These are phyloP conservation scores for Rhizoclosmatium sp. DNA, from an alignment of 192 early-diverging fungal species.

Conservation along the genomic window DNA sequence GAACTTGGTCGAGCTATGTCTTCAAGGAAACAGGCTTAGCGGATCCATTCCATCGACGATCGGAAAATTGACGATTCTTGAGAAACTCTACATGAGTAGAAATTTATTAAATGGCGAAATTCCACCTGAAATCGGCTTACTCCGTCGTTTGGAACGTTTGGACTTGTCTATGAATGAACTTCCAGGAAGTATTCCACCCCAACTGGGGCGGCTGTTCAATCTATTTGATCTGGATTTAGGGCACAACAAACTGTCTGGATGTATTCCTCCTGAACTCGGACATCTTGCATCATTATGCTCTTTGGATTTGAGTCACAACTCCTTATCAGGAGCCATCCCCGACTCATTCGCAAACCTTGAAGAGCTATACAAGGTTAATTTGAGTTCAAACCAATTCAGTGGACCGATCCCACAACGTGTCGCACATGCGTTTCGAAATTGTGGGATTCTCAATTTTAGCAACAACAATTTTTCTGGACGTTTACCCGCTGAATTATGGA, in stretches of 20 bases:
- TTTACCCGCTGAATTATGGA: no score
- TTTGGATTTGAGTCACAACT: not conserved
- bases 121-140: not conserved
- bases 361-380: no score
- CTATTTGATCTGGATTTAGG: not conserved
- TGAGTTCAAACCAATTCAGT: no score
- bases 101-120: not conserved
- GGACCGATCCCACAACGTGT: no score
- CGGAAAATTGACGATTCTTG: not conserved
- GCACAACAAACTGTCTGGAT: not conserved
- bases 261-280: slow-evolving; percentile 4
- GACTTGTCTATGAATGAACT: not conserved
- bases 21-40: not conserved
- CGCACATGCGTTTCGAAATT: no score
- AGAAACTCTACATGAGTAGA: not conserved
- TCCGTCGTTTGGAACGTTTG: not conserved
- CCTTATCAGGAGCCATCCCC: slow-evolving; percentile 7
- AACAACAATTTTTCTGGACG: no score
- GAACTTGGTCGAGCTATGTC: not conserved
- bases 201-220: not conserved
- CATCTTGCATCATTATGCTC: not conserved
- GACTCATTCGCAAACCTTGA: not conserved
- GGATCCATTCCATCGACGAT: not conserved
- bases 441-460: no score
- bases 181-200: not conserved